Conservation (phyloP, 768 basidiomycete species). For the Mycena venus region DNA sequence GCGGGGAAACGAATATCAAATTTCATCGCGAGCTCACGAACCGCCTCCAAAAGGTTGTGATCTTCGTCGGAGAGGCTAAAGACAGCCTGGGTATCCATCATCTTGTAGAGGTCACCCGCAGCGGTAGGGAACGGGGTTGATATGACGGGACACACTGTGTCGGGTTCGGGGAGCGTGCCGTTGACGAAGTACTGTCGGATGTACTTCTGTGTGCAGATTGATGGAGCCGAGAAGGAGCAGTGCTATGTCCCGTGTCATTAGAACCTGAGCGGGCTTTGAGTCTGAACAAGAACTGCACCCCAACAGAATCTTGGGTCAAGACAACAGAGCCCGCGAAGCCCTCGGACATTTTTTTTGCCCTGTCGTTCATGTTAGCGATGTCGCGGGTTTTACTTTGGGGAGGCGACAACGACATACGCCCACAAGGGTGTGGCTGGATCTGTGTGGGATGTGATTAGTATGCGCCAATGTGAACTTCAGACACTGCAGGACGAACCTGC, state of each 20-base stretch:
- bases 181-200: conserved; percentile 33
- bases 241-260: conserved; percentile 24
- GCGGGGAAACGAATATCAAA: not conserved
- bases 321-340: conserved; percentile 37
- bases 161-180: conserved; percentile 32
- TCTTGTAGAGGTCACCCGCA: not conserved
- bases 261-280: not conserved
- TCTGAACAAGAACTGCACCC: conserved; percentile 2
- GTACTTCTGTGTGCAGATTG: conserved; percentile 30
- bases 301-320: conserved; percentile 35
- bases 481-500: conserved; percentile 40
- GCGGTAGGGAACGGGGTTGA: conserved; percentile 4
- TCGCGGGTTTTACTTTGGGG: not conserved
- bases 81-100: not conserved
- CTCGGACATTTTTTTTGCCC: conserved; percentile 35
- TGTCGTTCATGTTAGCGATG: not conserved
- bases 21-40: not conserved
- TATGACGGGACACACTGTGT: conserved; percentile 33
- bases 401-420: conserved; percentile 25
- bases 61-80: not conserved
- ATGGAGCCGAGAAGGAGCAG: conserved; percentile 32
- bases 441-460: too few species aligned
- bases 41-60: not conserved
- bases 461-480: too few species aligned
- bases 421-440: conserved; percentile 36